Conservation (phyloP, 768 basidiomycete species). For the Mycena haematopus region DNA sequence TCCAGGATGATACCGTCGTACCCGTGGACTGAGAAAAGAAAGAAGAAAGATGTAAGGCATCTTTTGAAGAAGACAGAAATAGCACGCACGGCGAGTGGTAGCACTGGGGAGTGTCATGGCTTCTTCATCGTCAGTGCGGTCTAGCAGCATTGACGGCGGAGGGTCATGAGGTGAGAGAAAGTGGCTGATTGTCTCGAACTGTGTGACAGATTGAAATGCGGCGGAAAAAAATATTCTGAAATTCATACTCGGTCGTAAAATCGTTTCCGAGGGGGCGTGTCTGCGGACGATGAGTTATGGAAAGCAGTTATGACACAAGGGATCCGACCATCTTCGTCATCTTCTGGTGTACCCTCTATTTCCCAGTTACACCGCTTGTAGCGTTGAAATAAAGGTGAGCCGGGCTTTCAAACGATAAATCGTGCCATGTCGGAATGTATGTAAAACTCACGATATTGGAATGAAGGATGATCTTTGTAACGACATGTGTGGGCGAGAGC, state of each 20-base stretch:
- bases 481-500: slow-evolving; percentile 71
- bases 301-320: background rate
- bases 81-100: slow-evolving; percentile 64
- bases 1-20: slow-evolving; percentile 86
- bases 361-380: slow-evolving; percentile 95
- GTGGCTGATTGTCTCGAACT: slow-evolving; percentile 83
- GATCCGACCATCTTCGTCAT: slow-evolving; percentile 77
- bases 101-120: slow-evolving; percentile 70
- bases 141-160: slow-evolving; percentile 81
- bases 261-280: slow-evolving; percentile 75
- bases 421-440: background rate
- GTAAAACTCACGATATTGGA: slow-evolving; percentile 75
- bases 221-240: background rate
- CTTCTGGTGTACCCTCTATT: slow-evolving; percentile 79
- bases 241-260: slow-evolving; percentile 69
- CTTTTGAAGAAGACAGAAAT: slow-evolving; percentile 16
- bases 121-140: slow-evolving; percentile 80
- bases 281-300: slow-evolving; percentile 41
- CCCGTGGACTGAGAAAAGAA: slow-evolving; percentile 59
- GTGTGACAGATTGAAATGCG: background rate
- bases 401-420: slow-evolving; percentile 62
- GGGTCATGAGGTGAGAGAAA: slow-evolving; percentile 78
- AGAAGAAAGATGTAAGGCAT: slow-evolving; percentile 27
- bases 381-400: slow-evolving; percentile 86
- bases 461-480: slow-evolving; percentile 87